A percentile compares a stretch with the other conserved stretches of the same genome.
Evolutionary conservation across 305 asterid species (phyloP).

Genomic region (Fraxinus baroniana): DNA sequence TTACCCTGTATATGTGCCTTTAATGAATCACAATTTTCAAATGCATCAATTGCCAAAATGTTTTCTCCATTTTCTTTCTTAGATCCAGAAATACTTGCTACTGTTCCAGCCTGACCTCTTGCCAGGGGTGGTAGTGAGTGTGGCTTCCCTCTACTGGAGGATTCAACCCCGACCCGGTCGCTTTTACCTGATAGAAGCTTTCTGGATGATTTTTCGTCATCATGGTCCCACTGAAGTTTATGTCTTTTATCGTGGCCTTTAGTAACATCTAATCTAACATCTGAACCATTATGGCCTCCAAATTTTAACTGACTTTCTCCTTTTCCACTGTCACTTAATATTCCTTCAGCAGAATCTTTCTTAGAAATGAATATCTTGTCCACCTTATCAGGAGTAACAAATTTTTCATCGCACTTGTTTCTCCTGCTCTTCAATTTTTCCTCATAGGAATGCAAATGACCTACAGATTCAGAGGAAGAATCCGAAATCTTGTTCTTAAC

Average conservation of each 20-base stretch:
- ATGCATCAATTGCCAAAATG: constrained; percentile 31
- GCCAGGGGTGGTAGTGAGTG: constrained; percentile 71
- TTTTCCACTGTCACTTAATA: constrained; percentile 43
- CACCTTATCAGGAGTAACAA: constrained; percentile 42
- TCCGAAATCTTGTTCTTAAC: constrained; percentile 38
- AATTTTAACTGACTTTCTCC: constrained; percentile 43
- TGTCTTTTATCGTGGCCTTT: constrained; percentile 51
- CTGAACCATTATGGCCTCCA: constrained; percentile 39
- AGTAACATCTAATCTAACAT: constrained; percentile 20
- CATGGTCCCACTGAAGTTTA: constrained; percentile 40
- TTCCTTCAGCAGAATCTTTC: constrained; percentile 60
- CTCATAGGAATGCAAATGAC: constrained; percentile 30
- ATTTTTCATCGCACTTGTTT: constrained; percentile 43
- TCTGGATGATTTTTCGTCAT: constrained; percentile 51
- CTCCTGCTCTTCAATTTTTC: constrained; percentile 46
- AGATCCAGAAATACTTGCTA: constrained; percentile 41
- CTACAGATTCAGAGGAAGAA: constrained; percentile 34
- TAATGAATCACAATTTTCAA: constrained; percentile 39
- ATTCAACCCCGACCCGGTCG: constrained; percentile 36
- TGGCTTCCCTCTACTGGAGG: constrained; percentile 49
- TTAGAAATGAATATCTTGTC: constrained; percentile 44
- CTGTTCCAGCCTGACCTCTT: constrained; percentile 55
- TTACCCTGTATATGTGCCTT: constrained; percentile 37
- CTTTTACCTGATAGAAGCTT: constrained; percentile 23
- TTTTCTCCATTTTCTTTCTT: constrained; percentile 56